A percentile compares a stretch with the other conserved stretches of the same genome.
phyloP scores from a whole-genome alignment of 2,329 filamentous ascomycete species.

The Beauveria brongniartii region DNA sequence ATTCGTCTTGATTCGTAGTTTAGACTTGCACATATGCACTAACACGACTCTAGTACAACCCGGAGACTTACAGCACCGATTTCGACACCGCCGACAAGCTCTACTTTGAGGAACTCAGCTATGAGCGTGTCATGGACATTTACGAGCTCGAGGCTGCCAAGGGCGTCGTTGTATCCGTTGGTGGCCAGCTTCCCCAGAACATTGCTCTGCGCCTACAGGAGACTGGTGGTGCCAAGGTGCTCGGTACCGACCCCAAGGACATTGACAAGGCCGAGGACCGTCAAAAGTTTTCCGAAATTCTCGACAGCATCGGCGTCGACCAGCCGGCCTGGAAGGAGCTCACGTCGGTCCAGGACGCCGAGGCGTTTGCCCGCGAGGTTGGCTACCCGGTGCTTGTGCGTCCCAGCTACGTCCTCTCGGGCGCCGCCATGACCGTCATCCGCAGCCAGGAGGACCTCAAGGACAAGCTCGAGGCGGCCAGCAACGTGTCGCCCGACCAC shows the following conservation, averaged over 20 bases:
- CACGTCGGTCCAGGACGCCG: conserved; percentile 80
- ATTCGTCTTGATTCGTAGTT: neutral
- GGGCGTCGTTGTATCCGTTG: conserved; percentile 90
- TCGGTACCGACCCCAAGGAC: conserved; percentile 86
- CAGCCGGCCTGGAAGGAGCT: conserved; percentile 98
- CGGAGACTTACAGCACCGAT: conserved; percentile 76
- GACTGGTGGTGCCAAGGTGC: conserved; percentile 77
- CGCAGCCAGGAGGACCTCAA: conserved; percentile 80
- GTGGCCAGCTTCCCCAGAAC: conserved; percentile 94
- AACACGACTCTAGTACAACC: conserved; percentile 48
- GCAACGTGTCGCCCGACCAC: conserved; percentile 87
- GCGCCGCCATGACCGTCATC: conserved; percentile 98
- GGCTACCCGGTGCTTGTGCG: conserved; percentile 93
- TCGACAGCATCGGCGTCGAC: conserved; percentile 93
- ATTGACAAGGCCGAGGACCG: conserved; percentile 98
- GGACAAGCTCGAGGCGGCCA: conserved; percentile 87
- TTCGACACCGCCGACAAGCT: conserved; percentile 84
- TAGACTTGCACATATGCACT: neutral
- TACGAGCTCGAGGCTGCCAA: conserved; percentile 82
- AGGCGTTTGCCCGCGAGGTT: conserved; percentile 75
- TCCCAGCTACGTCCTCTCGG: conserved; percentile 90
- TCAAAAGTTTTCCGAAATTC: conserved; percentile 95
- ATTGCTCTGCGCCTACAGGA: conserved; percentile 93
- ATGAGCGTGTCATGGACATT: conserved; percentile 98
- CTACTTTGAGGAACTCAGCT: conserved; percentile 95